Evolutionary conservation across 768 basidiomycete genomes (phyloP).

Genomic region (Boletellus ananiceps): DNA sequence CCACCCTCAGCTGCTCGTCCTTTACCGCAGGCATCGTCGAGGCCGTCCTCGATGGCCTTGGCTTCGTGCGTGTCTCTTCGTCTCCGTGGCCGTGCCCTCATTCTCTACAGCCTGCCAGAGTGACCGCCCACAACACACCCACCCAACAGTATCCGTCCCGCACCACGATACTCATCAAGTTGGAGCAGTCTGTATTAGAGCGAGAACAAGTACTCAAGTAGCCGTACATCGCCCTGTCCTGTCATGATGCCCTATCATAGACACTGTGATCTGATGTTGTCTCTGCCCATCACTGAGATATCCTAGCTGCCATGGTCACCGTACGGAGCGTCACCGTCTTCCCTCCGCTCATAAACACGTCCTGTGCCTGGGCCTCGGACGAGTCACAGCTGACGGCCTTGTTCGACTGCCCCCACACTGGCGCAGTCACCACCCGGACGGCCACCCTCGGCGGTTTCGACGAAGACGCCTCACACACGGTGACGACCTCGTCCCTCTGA

Average conservation of each 20-base stretch:
- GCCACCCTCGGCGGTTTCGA: conserved; percentile 64
- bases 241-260: conserved; percentile 3
- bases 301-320: conserved; percentile 42
- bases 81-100: conserved; percentile 9
- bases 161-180: conserved; percentile 95
- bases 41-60: conserved; percentile 89
- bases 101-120: conserved; percentile 76
- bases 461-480: conserved; percentile 62
- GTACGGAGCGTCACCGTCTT: conserved; percentile 52
- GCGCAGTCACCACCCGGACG: conserved; percentile 80
- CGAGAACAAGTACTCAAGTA: conserved; percentile 89
- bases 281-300: not conserved
- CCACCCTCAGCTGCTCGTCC: conserved; percentile 92
- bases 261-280: too few species aligned
- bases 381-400: conserved; percentile 57
- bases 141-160: conserved; percentile 74
- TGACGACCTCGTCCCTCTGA: conserved; percentile 21
- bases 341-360: conserved; percentile 71
- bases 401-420: conserved; percentile 63
- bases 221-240: conserved; percentile 10
- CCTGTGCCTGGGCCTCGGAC: conserved; percentile 80
- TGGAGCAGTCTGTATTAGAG: conserved; percentile 89
- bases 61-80: conserved; percentile 65
- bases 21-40: conserved; percentile 97
- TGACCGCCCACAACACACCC: conserved; percentile 93